Percentiles rank a stretch among this genome's conserved stretches.
Conservation (phyloP, 257 asterid species). For the Ilex asprella region DNA sequence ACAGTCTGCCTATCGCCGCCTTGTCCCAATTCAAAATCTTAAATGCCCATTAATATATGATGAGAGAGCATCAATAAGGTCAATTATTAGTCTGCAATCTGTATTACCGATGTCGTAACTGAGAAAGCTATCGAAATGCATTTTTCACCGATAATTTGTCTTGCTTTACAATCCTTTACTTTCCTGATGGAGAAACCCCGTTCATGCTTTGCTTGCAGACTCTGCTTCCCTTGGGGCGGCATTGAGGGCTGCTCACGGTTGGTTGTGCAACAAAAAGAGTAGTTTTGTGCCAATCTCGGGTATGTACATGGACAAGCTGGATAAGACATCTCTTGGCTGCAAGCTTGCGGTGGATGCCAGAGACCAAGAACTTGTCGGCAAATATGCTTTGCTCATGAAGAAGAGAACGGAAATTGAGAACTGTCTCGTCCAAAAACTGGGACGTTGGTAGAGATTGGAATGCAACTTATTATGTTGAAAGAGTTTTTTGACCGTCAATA, state of each 20-base stretch:
- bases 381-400: slow-evolving; percentile 62
- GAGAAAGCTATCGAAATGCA: not conserved
- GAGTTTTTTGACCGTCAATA: too few relatives aligned
- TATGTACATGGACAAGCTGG: slow-evolving; percentile 62
- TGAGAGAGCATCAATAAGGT: too few relatives aligned
- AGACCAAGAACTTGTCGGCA: slow-evolving; percentile 37
- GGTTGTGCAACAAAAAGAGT: slow-evolving; percentile 70
- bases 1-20: not conserved
- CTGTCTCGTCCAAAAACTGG: slow-evolving; percentile 50
- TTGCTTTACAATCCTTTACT: not conserved
- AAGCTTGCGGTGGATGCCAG: slow-evolving; percentile 56
- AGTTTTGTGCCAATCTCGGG: slow-evolving; percentile 47
- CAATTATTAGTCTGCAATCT: too few relatives aligned
- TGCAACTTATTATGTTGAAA: too few relatives aligned
- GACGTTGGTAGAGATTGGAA: slow-evolving; percentile 31
- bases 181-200: not conserved
- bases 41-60: too few relatives aligned
- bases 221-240: slow-evolving; percentile 95
- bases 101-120: not conserved
- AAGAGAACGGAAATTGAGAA: slow-evolving; percentile 75
- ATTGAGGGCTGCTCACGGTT: slow-evolving; percentile 89
- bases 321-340: slow-evolving; percentile 56
- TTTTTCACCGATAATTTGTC: not conserved
- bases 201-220: slow-evolving; percentile 30
- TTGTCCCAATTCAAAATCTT: too few relatives aligned